Conservation (phyloP, 306 rosid species). For the Cicer arietinum region DNA sequence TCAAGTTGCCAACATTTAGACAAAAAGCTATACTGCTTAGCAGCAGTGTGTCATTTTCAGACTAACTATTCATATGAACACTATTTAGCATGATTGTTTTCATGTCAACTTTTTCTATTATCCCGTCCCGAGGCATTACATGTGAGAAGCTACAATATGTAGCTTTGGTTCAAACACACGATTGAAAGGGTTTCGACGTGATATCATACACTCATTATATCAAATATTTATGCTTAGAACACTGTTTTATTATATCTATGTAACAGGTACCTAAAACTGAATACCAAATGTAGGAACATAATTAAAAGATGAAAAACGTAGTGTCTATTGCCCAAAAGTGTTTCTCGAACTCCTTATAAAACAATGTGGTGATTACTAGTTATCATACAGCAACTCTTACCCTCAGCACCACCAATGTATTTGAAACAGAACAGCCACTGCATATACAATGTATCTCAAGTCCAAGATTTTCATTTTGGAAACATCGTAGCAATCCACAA, state of each 20-base stretch:
- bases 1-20: conserved; percentile 13
- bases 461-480: background rate
- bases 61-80: conserved; percentile 4
- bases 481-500: background rate
- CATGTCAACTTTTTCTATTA: no score
- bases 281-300: background rate
- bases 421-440: conserved; percentile 14
- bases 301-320: background rate
- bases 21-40: conserved; percentile 16
- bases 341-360: conserved; percentile 12
- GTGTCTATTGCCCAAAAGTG: background rate
- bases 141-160: no score
- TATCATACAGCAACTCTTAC: background rate
- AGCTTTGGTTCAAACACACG: no score
- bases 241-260: background rate
- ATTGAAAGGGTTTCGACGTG: no score
- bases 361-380: conserved; percentile 19
- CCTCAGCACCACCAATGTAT: conserved; percentile 1
- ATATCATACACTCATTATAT: background rate
- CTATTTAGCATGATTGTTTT: no score
- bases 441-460: conserved; percentile 11
- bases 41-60: background rate
- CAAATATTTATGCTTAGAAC: background rate
- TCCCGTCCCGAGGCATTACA: no score
- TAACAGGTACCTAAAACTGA: conserved; percentile 25